These are phyloP conservation scores for Stephanodiscus triporus DNA, from an alignment of 108 stramenopile genomes.

Conservation along the genomic window DNA sequence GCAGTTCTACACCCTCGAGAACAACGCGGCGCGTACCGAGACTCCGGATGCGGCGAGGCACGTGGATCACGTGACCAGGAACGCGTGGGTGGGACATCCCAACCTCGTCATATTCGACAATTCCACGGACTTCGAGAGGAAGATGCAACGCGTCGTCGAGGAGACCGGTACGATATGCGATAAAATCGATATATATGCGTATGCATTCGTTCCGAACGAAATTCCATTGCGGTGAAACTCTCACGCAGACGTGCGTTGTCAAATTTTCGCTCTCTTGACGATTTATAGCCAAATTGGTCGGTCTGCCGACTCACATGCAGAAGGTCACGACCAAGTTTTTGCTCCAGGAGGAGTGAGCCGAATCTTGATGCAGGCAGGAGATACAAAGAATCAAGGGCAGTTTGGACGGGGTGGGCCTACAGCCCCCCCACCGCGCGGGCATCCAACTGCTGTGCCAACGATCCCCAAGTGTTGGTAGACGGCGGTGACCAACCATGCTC, in stretches of 20 bases:
- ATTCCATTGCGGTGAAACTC: no score
- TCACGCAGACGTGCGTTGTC: no score
- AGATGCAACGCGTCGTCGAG: conserved; percentile 78
- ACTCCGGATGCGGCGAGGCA: conserved; percentile 72
- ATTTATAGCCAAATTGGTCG: conserved; percentile 57
- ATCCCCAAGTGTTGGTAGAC: no score
- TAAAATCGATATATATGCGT: no score
- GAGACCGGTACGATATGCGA: conserved; percentile 28
- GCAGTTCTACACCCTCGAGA: conserved; percentile 87
- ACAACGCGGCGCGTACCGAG: conserved; percentile 90
- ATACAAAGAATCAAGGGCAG: no score
- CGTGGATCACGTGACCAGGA: conserved; percentile 77
- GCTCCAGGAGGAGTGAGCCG: conserved; percentile 57
- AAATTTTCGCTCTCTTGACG: no score
- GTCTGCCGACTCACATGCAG: conserved; percentile 72
- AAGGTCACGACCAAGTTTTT: conserved; percentile 75
- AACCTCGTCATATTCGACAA: conserved; percentile 78
- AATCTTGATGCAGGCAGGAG: conserved; percentile 26
- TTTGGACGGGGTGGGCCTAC: no score
- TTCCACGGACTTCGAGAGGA: conserved; percentile 86
- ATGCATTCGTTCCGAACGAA: no score
- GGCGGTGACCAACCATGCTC: no score
- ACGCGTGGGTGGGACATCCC: conserved; percentile 88
- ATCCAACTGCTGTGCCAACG: no score
- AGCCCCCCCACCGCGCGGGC: no score